phyloP scores from a whole-genome alignment of 2,329 filamentous ascomycete species.

The Lasiodiplodia sp. region DNA sequence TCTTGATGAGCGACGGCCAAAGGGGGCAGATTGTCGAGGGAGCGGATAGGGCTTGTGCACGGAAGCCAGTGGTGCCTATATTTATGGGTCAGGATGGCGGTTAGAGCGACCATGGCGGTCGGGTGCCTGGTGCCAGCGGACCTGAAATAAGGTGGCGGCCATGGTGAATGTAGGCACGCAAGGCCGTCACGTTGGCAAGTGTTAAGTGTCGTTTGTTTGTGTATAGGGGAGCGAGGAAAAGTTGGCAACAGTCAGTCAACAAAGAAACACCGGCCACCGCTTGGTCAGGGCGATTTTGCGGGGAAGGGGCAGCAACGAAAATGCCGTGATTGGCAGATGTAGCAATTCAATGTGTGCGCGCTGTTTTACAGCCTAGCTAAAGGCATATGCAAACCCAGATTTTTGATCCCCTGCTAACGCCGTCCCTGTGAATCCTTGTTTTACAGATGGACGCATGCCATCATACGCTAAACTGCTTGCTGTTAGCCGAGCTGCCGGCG shows the following conservation, averaged over 20 bases:
- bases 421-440: constrained; percentile 7
- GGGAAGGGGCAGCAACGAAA: neutral
- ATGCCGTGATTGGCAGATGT: constrained; percentile 1
- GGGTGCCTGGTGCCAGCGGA: constrained; percentile 12
- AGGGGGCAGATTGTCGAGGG: neutral
- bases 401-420: constrained; percentile 10
- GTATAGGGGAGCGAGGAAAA: neutral
- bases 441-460: neutral
- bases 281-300: constrained; percentile 2
- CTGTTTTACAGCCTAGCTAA: constrained; percentile 17
- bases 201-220: neutral
- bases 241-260: constrained; percentile 6
- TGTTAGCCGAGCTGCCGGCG: neutral
- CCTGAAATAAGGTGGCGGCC: constrained; percentile 2
- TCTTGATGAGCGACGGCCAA: neutral
- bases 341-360: neutral
- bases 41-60: constrained; percentile 8
- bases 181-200: neutral
- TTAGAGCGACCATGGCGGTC: neutral
- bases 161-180: neutral
- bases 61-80: constrained; percentile 16
- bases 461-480: constrained; percentile 19
- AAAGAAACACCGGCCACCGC: constrained; percentile 13
- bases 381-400: constrained; percentile 1
- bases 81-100: constrained; percentile 20